Evolutionary conservation across 2,329 filamentous ascomycete genomes (phyloP), one percentile per base, ranked within the genome.

Genomic region (Aciculosporium take): DNA sequence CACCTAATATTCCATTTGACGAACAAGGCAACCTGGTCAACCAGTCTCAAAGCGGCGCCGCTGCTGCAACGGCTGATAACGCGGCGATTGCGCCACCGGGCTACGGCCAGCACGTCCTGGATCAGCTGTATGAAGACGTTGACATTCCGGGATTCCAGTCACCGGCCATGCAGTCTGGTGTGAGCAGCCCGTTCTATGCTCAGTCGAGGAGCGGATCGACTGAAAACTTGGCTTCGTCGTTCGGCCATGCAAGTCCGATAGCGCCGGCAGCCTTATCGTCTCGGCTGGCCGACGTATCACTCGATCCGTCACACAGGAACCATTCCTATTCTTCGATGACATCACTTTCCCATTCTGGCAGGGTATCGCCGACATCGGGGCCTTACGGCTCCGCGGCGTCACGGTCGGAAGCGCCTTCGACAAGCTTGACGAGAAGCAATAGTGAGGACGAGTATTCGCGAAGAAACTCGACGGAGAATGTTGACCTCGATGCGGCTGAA

Each of bases 41-140:
- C 40, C 72, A 77, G 53, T 66, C 66, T n/a, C 69, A 72, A 51
- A 67, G 55, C 56, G 66, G 45, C 61, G 68, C 50, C 61, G 68
- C 50, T 57, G 64, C 64, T 9, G 40, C 48, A 8, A 66, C 72
- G 34, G 66, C 69, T 31, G 71, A 76, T 31, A 66, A 75, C 43
- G 69, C 74, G 17, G 71, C 74, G 21, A 74, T 82, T 44, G 88
- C 89, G 9, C 91, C 91, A n/a, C 91, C 91, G 0, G 77, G 87
- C 30, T 98, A 98, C 53, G 87, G 86, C 45, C 77, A 89, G 53
- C 91, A 96, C 59, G 73, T 84, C 34, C 75, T 96, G 21, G 91
- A 98, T 58, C 81, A 85, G 56, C 69, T 96, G 1, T 98, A 94
- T 62, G 85, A 86, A 50, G 85, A 89, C 46, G 73, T 95, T 43